Percentiles rank a stretch among this genome's conserved stretches.
These are phyloP conservation scores for Rhododendron ovatum DNA, from an alignment of 148 eudicot genomes.

Conservation along the genomic window DNA sequence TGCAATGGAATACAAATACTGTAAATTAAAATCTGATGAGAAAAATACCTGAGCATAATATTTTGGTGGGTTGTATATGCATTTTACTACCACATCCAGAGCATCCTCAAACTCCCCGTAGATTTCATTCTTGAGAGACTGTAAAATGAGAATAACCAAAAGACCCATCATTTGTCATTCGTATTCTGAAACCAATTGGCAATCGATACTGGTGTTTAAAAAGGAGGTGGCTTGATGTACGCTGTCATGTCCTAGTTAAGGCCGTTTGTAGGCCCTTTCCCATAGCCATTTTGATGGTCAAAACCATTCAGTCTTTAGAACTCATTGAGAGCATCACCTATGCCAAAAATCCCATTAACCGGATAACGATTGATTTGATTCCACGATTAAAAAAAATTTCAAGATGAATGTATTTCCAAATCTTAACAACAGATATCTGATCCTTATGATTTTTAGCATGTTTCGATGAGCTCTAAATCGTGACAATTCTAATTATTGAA, in stretches of 20 bases:
- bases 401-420: neutral
- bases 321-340: neutral
- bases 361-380: neutral
- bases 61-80: slow-evolving; percentile 52
- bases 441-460: neutral
- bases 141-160: neutral
- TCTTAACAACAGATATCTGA: neutral
- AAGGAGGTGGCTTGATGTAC: neutral
- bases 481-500: neutral
- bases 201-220: neutral
- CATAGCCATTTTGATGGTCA: neutral
- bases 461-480: neutral
- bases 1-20: neutral
- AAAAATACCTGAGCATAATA: slow-evolving; percentile 56
- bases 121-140: slow-evolving; percentile 47
- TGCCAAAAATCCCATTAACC: neutral
- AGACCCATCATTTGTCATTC: neutral
- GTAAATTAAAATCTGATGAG: neutral
- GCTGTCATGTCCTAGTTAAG: neutral
- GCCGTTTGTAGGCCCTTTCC: neutral
- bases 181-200: neutral
- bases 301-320: neutral
- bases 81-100: slow-evolving; percentile 40
- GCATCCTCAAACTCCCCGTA: slow-evolving; percentile 60
- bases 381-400: too few species aligned